These are phyloP conservation scores for Neurospora sp. DNA, from an alignment of 2,329 filamentous ascomycete genomes.

Conservation along the genomic window DNA sequence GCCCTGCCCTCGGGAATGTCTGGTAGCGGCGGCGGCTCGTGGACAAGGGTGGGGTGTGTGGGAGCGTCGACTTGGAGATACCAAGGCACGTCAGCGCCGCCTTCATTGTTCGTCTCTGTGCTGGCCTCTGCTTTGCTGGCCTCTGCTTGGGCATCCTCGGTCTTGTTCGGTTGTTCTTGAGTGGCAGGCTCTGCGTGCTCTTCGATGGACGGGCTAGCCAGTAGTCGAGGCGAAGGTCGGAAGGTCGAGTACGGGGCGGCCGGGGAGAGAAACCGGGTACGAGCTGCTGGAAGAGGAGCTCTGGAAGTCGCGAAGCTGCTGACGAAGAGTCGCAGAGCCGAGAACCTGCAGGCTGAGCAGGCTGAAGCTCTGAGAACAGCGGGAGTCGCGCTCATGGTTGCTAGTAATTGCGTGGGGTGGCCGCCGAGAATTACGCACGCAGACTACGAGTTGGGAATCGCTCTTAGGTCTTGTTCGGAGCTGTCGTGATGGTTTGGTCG, in stretches of 20 bases:
- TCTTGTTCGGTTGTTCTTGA: conserved; percentile 3
- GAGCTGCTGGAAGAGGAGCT: not conserved
- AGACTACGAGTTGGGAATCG: not conserved
- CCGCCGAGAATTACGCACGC: not conserved
- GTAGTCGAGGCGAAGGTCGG: conserved; percentile 8
- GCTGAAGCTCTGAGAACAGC: conserved; percentile 14
- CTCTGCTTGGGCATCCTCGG: not conserved
- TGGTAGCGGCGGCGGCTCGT: conserved; percentile 36
- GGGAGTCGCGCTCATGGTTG: conserved; percentile 17
- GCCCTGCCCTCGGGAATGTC: too few relatives aligned
- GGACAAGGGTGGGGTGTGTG: conserved; percentile 38
- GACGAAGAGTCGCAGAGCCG: conserved; percentile 17
- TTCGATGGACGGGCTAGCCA: conserved; percentile 13
- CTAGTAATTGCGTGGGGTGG: not conserved
- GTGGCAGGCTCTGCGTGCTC: conserved; percentile 7
- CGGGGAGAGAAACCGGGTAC: not conserved
- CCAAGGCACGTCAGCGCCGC: conserved; percentile 45
- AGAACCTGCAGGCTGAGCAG: conserved; percentile 20
- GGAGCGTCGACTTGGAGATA: conserved; percentile 69
- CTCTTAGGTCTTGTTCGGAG: not conserved
- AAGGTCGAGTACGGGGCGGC: conserved; percentile 14
- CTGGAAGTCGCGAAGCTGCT: conserved; percentile 4
- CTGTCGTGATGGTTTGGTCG: not conserved
- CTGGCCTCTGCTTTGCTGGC: not conserved
- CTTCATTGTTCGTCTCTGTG: not conserved